phyloP scores from a whole-genome alignment of 768 basidiomycete genomes.

The Sporobolomyces pararoseus region DNA sequence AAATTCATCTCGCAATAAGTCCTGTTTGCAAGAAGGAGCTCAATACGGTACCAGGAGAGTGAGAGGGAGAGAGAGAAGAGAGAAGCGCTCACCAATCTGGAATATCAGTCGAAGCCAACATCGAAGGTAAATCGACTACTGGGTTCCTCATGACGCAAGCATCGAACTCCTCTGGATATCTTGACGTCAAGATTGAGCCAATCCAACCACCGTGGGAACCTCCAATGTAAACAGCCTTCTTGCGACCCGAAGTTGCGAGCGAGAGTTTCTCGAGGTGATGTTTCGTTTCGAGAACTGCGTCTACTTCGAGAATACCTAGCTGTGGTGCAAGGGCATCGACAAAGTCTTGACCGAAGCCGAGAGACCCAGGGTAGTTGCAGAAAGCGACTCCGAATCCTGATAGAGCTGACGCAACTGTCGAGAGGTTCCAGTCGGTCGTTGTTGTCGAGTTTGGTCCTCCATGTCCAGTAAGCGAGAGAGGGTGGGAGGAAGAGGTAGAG shows the following conservation, averaged over 20 bases:
- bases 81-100: slow-evolving; percentile 58
- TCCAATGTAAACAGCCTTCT: slow-evolving; percentile 60
- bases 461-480: slow-evolving; percentile 57
- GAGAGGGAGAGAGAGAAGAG: neutral
- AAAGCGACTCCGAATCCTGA: slow-evolving; percentile 54
- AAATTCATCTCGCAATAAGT: slow-evolving; percentile 53
- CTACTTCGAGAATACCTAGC: slow-evolving; percentile 64
- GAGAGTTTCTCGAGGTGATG: slow-evolving; percentile 57
- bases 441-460: slow-evolving; percentile 62
- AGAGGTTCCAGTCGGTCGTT: slow-evolving; percentile 56
- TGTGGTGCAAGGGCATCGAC: slow-evolving; percentile 58
- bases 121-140: slow-evolving; percentile 62
- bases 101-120: slow-evolving; percentile 59
- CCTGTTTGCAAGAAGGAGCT: slow-evolving; percentile 18
- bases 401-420: slow-evolving; percentile 49
- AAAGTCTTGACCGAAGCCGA: slow-evolving; percentile 64
- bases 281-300: slow-evolving; percentile 61
- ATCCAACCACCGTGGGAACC: slow-evolving; percentile 72
- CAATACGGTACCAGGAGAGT: neutral
- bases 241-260: slow-evolving; percentile 55
- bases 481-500: slow-evolving; percentile 26
- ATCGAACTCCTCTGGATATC: slow-evolving; percentile 61
- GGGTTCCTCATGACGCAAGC: slow-evolving; percentile 67
- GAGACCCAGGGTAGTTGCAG: slow-evolving; percentile 59
- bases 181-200: slow-evolving; percentile 57